Evolutionary conservation across 805 yeast genomes (phyloP).

Genomic region (Saccharomyces eubayanus): DNA sequence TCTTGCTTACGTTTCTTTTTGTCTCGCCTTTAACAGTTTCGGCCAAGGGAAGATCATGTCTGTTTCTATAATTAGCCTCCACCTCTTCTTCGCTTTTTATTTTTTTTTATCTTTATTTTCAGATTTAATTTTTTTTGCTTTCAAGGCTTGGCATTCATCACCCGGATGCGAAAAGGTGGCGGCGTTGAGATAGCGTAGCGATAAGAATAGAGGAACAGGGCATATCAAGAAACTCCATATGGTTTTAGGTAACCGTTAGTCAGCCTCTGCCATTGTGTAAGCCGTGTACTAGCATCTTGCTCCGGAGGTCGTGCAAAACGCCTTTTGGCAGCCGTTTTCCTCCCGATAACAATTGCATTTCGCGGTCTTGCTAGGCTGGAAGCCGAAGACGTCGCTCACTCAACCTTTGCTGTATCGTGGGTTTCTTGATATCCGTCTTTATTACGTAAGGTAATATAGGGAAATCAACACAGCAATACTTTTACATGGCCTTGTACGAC

Average conservation of each 20-base stretch:
- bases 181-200: neutral
- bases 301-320: too few relatives aligned
- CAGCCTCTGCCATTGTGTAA: neutral
- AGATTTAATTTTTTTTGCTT: neutral
- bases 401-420: too few relatives aligned
- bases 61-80: neutral
- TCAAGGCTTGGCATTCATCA: neutral
- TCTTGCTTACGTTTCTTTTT: neutral
- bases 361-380: too few relatives aligned
- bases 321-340: too few relatives aligned
- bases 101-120: neutral
- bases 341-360: too few relatives aligned
- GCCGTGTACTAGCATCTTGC: neutral
- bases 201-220: neutral
- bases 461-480: too few relatives aligned
- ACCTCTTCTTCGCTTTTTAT: neutral
- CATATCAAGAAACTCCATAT: neutral
- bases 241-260: neutral
- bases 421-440: too few relatives aligned
- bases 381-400: too few relatives aligned
- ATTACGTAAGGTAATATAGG: too few relatives aligned
- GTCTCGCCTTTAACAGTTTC: neutral
- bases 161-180: neutral
- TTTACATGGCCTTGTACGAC: too few relatives aligned
- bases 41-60: neutral